Conservation (phyloP, 306 rosid species). For the Begonia loranthoides region DNA sequence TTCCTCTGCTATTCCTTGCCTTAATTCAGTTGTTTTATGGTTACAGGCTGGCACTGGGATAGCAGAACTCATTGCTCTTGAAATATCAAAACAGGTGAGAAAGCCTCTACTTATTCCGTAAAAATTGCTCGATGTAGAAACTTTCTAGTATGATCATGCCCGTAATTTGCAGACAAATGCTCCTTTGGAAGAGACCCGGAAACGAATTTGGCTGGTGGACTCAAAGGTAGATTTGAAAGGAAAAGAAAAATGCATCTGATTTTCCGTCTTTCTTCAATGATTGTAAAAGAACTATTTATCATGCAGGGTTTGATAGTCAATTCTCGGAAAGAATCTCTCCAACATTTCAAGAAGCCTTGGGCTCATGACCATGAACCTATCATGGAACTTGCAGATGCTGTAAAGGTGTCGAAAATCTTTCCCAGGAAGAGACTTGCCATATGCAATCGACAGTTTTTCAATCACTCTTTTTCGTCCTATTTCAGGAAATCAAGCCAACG, state of each 20-base stretch:
- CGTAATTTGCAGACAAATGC: constrained; percentile 47
- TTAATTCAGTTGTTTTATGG: constrained; percentile 14
- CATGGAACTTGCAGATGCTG: constrained; percentile 11
- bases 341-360: constrained; percentile 21
- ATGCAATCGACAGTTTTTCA: neutral
- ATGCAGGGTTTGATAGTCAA: constrained; percentile 13
- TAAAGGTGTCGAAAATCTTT: constrained; percentile 9
- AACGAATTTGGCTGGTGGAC: constrained; percentile 82
- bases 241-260: no score
- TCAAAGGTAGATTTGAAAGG: constrained; percentile 46
- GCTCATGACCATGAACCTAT: constrained; percentile 17
- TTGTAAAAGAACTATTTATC: neutral
- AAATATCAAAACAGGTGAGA: constrained; percentile 72
- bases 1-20: neutral
- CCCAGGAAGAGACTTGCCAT: no score
- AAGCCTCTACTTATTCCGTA: neutral
- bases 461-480: constrained; percentile 1
- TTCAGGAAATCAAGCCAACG: constrained; percentile 14
- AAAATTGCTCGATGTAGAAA: constrained; percentile 1
- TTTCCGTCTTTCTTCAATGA: no score
- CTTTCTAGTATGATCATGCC: neutral
- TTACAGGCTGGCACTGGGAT: constrained; percentile 99
- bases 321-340: constrained; percentile 14
- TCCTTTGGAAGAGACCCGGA: constrained; percentile 70
- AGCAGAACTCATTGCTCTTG: constrained; percentile 93